phyloP scores from a whole-genome alignment of 306 rosid genomes.

The Chamaecrista fasciculata region DNA sequence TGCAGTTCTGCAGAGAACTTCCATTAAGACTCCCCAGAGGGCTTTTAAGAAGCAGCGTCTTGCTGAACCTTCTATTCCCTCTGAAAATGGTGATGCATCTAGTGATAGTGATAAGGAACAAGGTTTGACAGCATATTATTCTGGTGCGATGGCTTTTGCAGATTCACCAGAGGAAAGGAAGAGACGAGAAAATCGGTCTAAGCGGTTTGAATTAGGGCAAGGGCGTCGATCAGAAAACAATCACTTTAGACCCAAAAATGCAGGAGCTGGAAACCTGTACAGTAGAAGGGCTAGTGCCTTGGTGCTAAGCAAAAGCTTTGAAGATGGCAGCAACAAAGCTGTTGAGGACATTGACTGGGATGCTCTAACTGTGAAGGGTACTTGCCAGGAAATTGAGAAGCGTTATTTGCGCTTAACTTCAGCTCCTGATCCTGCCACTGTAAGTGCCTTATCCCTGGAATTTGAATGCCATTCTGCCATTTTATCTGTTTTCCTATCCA shows the following conservation, averaged over 20 bases:
- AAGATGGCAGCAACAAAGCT: slow-evolving; percentile 74
- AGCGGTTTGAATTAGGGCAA: slow-evolving; percentile 86
- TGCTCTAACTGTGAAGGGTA: slow-evolving; percentile 96
- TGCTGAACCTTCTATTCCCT: slow-evolving; percentile 43
- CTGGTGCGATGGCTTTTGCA: slow-evolving; percentile 68
- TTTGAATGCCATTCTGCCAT: slow-evolving; percentile 22
- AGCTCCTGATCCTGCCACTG: slow-evolving; percentile 95
- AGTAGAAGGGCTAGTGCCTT: slow-evolving; percentile 77
- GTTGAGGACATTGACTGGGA: slow-evolving; percentile 99
- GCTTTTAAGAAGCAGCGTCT: slow-evolving; percentile 78
- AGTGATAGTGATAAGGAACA: slow-evolving; percentile 92
- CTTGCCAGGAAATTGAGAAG: slow-evolving; percentile 96
- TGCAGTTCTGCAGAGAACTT: slow-evolving; percentile 53
- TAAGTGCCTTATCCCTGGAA: slow-evolving; percentile 32
- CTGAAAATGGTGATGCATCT: slow-evolving; percentile 71
- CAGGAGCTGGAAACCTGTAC: slow-evolving; percentile 67
- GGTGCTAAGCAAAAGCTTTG: slow-evolving; percentile 73
- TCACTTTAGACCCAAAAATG: slow-evolving; percentile 54
- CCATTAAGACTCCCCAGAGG: slow-evolving; percentile 55
- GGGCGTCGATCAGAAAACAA: slow-evolving; percentile 58
- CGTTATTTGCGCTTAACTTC: slow-evolving; percentile 95
- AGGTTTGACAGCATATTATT: slow-evolving; percentile 61
- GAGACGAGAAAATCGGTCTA: slow-evolving; percentile 93
- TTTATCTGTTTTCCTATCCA: slow-evolving; percentile 12
- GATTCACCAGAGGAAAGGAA: slow-evolving; percentile 85